Evolutionary conservation across 805 yeast genomes (phyloP), one percentile per base, ranked within the genome.

Genomic region (Yamadazyma kitorensis): DNA sequence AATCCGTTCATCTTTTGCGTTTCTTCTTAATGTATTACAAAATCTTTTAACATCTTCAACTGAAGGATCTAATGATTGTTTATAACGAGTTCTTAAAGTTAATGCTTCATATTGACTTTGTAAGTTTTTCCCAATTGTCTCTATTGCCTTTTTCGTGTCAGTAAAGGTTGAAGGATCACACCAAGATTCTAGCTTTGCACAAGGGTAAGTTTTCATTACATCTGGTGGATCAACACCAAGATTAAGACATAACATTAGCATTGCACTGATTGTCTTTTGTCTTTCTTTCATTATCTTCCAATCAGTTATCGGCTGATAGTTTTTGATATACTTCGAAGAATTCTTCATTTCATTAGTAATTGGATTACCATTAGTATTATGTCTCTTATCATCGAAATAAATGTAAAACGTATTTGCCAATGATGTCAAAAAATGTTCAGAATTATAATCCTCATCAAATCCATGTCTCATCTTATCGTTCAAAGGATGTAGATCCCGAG

Each of bases 181-280:
- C 87, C 96, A 91, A 1, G 97, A 84, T 64, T 93, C 98, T 25
- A 81, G 61, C 45, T 82, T 79, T 1, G 98, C 96, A 49, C 94
- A 85, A 1, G 96, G 97, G 42, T 85, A 87, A 0, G 97, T 87
- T 55, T 88, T 86, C 54, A 86, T 78, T 17, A 89, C 79, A 59
- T 93, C 98, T 1, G 98, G 98, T 2, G 98, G 98, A 47, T 91
- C 98, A 2, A 93, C 96, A 6, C 98, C 97, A 17, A 91, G 60
- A 53, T 93, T 93, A 24, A 93, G 66, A 57, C 98, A 93, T 31
- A 93, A 64, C 31, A 93, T 88, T 6, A 93, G 66, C 11, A 96
- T 97, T 0, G 97, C 98, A 35, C 86, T 81, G 9, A 89, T 87
- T 1, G 98, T 93, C 54, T 89, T 85, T 52, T 85, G 95, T 27